These are phyloP conservation scores for Hymenoscyphus linearis DNA, from an alignment of 2,329 filamentous ascomycete species.

Conservation along the genomic window DNA sequence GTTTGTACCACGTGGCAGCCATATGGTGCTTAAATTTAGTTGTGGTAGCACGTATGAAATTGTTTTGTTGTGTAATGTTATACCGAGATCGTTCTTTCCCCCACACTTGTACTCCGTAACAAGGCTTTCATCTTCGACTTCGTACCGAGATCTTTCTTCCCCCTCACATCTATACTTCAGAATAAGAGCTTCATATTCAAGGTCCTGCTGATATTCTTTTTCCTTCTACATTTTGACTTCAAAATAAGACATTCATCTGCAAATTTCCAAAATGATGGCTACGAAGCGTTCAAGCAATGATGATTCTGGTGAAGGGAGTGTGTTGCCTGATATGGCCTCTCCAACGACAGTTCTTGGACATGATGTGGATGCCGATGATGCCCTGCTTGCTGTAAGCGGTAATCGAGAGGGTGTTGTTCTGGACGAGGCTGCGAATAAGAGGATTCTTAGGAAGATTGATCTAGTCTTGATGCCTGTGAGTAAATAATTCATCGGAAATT, in stretches of 20 bases:
- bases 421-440: slow-evolving; percentile 37
- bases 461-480: slow-evolving; percentile 39
- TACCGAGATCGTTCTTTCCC: no score
- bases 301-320: neutral
- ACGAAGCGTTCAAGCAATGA: neutral
- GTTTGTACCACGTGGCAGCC: neutral
- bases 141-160: no score
- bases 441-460: slow-evolving; percentile 42
- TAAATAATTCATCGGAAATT: slow-evolving; percentile 48
- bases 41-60: neutral
- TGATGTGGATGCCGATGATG: slow-evolving; percentile 37
- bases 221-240: neutral
- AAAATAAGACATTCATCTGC: neutral
- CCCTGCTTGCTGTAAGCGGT: slow-evolving; percentile 37
- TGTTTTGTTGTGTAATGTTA: no score
- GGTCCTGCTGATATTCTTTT: no score
- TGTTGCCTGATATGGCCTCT: neutral
- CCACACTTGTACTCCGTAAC: no score
- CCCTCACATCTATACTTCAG: no score
- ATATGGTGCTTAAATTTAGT: neutral
- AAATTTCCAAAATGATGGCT: neutral
- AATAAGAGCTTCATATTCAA: no score
- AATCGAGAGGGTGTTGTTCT: slow-evolving; percentile 35
- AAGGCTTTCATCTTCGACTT: no score
- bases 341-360: neutral